Evolutionary conservation across 805 yeast genomes (phyloP).

Genomic region (Tanozyma kutaoensis): DNA sequence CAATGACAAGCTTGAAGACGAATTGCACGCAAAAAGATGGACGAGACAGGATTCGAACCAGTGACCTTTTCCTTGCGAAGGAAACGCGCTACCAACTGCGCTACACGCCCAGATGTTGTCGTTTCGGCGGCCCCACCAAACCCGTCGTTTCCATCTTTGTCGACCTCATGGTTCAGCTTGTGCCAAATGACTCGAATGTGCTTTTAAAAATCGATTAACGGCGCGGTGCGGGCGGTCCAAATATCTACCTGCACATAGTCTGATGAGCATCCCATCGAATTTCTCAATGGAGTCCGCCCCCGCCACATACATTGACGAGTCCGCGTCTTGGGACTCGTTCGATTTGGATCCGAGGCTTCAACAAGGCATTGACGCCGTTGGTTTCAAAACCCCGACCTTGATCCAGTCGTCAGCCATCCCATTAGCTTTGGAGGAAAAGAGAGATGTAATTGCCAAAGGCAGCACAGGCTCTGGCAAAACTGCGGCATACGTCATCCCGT

Average conservation of each 20-base stretch:
- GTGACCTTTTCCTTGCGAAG: slow-evolving; percentile 71
- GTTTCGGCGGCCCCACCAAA: too few relatives aligned
- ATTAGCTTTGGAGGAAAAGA: slow-evolving; percentile 75
- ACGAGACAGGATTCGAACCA: slow-evolving; percentile 73
- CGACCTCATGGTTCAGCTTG: too few relatives aligned
- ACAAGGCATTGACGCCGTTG: slow-evolving; percentile 73
- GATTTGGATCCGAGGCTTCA: slow-evolving; percentile 69
- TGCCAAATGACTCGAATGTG: too few relatives aligned
- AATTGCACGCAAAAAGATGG: slow-evolving; percentile 36
- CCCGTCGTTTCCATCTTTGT: too few relatives aligned
- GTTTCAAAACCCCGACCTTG: slow-evolving; percentile 77
- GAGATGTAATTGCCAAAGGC: slow-evolving; percentile 89
- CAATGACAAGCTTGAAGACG: too few relatives aligned
- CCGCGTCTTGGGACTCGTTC: slow-evolving; percentile 59
- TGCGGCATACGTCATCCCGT: slow-evolving; percentile 79
- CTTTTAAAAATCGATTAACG: too few relatives aligned
- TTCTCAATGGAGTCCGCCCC: too few relatives aligned
- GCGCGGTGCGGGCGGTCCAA: too few relatives aligned
- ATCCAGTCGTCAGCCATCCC: slow-evolving; percentile 90
- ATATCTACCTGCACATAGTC: too few relatives aligned
- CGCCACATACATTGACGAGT: slow-evolving; percentile 66
- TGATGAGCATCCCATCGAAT: too few relatives aligned
- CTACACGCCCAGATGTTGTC: slow-evolving; percentile 65
- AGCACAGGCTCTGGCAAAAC: slow-evolving; percentile 96
- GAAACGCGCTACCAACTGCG: slow-evolving; percentile 76